Percentiles rank a stretch among this genome's conserved stretches.
phyloP scores from a whole-genome alignment of 1,284 basidiomycete species.

The Ceratobasidium sp. region DNA sequence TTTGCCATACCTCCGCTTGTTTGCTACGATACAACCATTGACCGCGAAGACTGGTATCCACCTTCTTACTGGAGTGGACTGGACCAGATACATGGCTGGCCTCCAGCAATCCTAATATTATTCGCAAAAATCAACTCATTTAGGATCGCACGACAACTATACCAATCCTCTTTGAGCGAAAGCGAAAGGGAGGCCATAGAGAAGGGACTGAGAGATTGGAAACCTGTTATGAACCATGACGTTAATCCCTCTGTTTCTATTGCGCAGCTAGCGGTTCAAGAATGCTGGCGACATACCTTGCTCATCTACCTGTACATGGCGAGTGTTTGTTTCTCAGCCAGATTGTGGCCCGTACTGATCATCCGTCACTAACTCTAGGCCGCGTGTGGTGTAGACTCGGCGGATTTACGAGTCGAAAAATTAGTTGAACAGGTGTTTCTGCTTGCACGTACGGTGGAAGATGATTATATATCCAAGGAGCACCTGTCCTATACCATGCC shows the following conservation, averaged over 20 bases:
- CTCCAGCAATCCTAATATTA: no score
- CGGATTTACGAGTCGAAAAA: not conserved
- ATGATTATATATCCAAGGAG: not conserved
- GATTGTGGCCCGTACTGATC: not conserved
- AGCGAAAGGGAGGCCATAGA: not conserved
- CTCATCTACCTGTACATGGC: conserved; percentile 22
- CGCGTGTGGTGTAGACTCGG: not conserved
- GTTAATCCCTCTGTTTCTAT: not conserved
- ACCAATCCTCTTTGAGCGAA: no score
- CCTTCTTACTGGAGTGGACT: no score
- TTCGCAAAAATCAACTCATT: not conserved
- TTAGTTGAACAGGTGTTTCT: conserved; percentile 17
- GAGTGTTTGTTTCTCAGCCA: not conserved
- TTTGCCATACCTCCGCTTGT: not conserved
- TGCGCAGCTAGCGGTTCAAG: conserved; percentile 10
- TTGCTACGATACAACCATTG: not conserved
- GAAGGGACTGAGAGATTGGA: not conserved
- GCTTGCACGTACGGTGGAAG: not conserved
- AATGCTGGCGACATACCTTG: conserved; percentile 16
- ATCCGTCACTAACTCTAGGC: not conserved
- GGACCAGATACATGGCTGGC: no score
- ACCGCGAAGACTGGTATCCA: no score
- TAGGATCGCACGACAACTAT: not conserved
- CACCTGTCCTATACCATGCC: not conserved
- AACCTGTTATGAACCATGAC: not conserved